Evolutionary conservation across 257 asterid genomes (phyloP).

Genomic region (Cordia subcordata): DNA sequence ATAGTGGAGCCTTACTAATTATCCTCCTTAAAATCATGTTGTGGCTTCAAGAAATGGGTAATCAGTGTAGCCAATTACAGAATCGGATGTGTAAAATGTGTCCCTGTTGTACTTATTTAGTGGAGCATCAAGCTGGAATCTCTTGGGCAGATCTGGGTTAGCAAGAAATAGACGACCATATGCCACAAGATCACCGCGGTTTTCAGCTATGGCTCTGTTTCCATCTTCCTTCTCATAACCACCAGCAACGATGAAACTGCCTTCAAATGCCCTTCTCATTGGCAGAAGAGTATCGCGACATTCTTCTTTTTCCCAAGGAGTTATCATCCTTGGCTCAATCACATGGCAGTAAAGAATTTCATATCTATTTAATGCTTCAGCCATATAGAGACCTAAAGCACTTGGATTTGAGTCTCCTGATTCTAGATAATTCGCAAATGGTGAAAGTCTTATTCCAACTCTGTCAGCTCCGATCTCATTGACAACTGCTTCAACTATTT

Average conservation of each 20-base stretch:
- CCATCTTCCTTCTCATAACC: slow-evolving; percentile 22
- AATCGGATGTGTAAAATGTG: slow-evolving; percentile 13
- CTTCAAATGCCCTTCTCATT: slow-evolving; percentile 26
- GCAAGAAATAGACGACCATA: slow-evolving; percentile 19
- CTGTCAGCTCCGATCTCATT: slow-evolving; percentile 20
- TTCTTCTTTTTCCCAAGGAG: neutral
- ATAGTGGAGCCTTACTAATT: too few relatives aligned
- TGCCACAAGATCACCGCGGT: slow-evolving; percentile 18
- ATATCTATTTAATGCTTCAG: slow-evolving; percentile 15
- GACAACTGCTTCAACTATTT: slow-evolving; percentile 21
- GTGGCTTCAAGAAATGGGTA: slow-evolving; percentile 21
- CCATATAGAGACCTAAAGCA: slow-evolving; percentile 25
- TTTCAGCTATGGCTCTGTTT: slow-evolving; percentile 16
- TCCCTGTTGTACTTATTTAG: slow-evolving; percentile 19
- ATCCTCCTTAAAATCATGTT: neutral
- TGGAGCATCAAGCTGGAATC: slow-evolving; percentile 23
- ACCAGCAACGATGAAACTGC: slow-evolving; percentile 23
- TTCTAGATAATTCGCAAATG: slow-evolving; percentile 12
- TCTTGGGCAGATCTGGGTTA: slow-evolving; percentile 28
- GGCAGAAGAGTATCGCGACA: slow-evolving; percentile 16
- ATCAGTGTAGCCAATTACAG: slow-evolving; percentile 26
- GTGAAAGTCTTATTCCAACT: slow-evolving; percentile 21
- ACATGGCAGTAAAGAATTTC: slow-evolving; percentile 16
- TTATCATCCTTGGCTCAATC: slow-evolving; percentile 27
- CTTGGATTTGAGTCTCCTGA: slow-evolving; percentile 22